phyloP scores from a whole-genome alignment of 202 grass and related monocot genomes.

The Sporobolus alterniflorus region DNA sequence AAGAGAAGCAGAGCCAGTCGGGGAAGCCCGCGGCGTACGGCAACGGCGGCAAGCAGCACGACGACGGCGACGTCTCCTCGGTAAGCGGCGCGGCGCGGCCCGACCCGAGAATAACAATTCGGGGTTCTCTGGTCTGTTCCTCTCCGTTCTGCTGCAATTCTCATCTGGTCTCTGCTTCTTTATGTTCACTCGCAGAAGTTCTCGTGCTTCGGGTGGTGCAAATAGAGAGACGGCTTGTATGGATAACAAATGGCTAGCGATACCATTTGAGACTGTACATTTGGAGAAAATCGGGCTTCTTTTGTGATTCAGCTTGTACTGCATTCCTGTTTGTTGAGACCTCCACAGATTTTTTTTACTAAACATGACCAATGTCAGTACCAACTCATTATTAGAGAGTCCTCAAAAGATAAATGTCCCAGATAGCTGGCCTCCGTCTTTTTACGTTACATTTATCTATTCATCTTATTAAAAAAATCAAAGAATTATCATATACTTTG shows the following conservation, averaged over 20 bases:
- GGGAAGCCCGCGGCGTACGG: constrained; percentile 34
- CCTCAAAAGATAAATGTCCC: too few relatives aligned
- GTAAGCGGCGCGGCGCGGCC: constrained; percentile 43
- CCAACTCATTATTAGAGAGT: too few relatives aligned
- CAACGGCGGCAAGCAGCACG: constrained; percentile 40
- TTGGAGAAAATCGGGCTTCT: background rate
- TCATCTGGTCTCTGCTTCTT: background rate
- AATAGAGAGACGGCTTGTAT: constrained; percentile 29
- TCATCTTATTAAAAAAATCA: too few relatives aligned
- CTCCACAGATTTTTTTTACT: too few relatives aligned
- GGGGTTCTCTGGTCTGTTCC: background rate
- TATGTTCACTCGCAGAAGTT: constrained; percentile 54
- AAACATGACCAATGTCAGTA: too few relatives aligned
- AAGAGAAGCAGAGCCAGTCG: constrained; percentile 70
- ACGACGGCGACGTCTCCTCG: constrained; percentile 50
- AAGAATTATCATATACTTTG: too few relatives aligned
- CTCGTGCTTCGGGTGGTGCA: constrained; percentile 86
- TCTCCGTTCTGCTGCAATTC: background rate
- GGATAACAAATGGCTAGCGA: background rate
- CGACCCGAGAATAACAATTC: background rate
- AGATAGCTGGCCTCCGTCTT: too few relatives aligned
- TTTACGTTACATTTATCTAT: too few relatives aligned
- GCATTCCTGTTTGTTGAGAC: background rate
- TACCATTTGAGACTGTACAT: constrained; percentile 22
- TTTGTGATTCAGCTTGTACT: constrained; percentile 4